Evolutionary conservation across 1,284 basidiomycete genomes (phyloP), one percentile per base, ranked within the genome.

Genomic region (Fistulina hepatica): DNA sequence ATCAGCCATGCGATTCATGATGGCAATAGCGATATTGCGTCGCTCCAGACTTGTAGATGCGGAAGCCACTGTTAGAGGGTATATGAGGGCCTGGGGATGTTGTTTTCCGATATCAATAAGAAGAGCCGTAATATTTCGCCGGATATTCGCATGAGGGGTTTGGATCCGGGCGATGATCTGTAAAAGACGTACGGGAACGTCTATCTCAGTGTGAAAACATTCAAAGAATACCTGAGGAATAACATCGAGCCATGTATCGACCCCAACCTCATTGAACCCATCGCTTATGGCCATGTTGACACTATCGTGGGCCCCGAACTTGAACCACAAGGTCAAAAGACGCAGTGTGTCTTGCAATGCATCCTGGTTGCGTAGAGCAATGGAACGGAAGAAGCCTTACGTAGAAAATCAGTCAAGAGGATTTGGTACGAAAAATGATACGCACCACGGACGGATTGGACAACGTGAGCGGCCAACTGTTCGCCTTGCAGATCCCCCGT

Each of bases 211-310:
- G n/a, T n/a, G n/a, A n/a, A n/a, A 19, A 20, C 9, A 9, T 28
- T 22, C 5, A 30, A 38, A 11, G 2, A n/a, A n/a, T 55, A 86
- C 89, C 71, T 94, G 93, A 26, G 95, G 95, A 44, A 98, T 92
- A 44, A 99, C 95, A 52, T 97, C 93, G 24, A 99, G 71, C 95
- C 95, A 99, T 0, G 94, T 97, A 54, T 98, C 93, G 35, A 99
- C 81, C 53, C 89, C 89, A 36, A 99, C 90, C 21, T 77, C 81
- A 2, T 77, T 75, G 60, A 97, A 92, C 1, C 94, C 95, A 44
- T 70, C 79, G 36, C 74, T 76, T 65, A 99, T 93, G 0, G 92
- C 89, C 50, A 86, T 73, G 52, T 83, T 89, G 45, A 99, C 92
- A 42, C 92, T 84, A 36, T 86, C 79, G 49, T 95, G 82, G 34